Percentiles rank a stretch among this genome's conserved stretches.
These are phyloP conservation scores for Arachnopeziza araneosa DNA, from an alignment of 2,329 filamentous ascomycete species.

Conservation along the genomic window DNA sequence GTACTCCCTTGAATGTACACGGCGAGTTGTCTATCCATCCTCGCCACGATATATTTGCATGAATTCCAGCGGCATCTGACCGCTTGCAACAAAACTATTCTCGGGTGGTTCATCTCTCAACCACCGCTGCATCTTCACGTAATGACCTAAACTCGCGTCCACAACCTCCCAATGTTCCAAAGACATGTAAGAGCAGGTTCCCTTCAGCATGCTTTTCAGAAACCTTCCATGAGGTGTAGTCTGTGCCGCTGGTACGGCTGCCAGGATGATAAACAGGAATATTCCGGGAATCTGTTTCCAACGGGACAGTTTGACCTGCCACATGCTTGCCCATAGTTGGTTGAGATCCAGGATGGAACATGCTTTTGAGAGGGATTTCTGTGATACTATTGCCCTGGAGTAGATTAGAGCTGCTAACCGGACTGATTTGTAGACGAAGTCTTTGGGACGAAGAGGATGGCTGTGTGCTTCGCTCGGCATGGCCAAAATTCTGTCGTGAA, in stretches of 20 bases:
- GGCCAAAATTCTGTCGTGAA: no score
- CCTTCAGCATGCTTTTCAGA: conserved; percentile 19
- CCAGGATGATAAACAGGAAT: conserved; percentile 18
- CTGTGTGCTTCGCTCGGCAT: no score
- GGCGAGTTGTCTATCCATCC: no score
- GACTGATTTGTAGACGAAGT: no score
- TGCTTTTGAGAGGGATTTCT: conserved; percentile 14
- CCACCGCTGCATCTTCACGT: conserved; percentile 16
- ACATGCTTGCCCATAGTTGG: conserved; percentile 42
- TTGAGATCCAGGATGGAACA: conserved; percentile 37
- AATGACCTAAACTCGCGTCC: conserved; percentile 9
- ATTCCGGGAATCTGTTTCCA: conserved; percentile 45
- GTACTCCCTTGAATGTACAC: no score
- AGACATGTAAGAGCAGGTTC: conserved; percentile 10
- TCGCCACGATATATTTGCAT: no score
- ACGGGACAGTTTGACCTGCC: conserved; percentile 40
- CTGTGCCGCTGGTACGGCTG: conserved; percentile 10
- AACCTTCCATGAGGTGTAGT: conserved; percentile 16
- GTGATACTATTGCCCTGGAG: no score
- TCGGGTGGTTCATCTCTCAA: background rate
- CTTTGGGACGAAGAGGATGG: no score
- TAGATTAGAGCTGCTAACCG: no score
- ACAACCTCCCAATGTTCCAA: conserved; percentile 15
- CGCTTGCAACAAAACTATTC: no score
- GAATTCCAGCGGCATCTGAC: no score